Evolutionary conservation across 352 stramenopile genomes (phyloP), one percentile per base, ranked within the genome.

Genomic region (Globisporangium iwayamae): DNA sequence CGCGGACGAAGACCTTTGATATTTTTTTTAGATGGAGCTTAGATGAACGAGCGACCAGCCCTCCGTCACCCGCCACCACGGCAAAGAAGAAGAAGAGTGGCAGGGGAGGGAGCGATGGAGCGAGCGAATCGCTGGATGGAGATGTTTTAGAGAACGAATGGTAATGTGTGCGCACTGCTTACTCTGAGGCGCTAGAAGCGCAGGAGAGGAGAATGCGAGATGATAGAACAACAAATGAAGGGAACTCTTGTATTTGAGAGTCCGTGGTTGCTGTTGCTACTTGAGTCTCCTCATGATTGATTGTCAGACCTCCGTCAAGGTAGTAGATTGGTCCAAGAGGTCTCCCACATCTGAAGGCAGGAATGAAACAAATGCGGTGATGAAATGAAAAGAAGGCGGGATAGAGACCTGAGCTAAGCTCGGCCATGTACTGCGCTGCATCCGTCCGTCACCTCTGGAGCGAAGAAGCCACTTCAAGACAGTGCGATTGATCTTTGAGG

Each of bases 111-210:
- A 18, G 16, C 28, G 51, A 53, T 71, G 51, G 62, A 72, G 6
- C 38, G 55, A 51, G 16, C 7, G 55, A 50, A 38, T 76, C 14
- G 20, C 41, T 47, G 75, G 71, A 81, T 62, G 71, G 68, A 75
- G 74, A 75, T 78, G 71, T 76, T 78, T 76, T 78, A 78, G 71
- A 80, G 67, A 41, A 41, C 36, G 36, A 41, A 11, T 41, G 71
- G 68, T 76, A 67, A 74, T 69, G 70, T 61, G 55, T 51, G 55
- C 55, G 41, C 36, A 25, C 20, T n/a, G 11, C 9, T 59, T 60
- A 47, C 30, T 11, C 43, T 60, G 54, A 28, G 25, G 25, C n/a
- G 38, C 28, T 25, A 63, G 57, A 63, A 38, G 36, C 36, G 36
- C 36, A 41, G 25, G 25, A 36, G 25, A 7, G 48, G 32, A 55